Conservation (phyloP, 2,329 filamentous ascomycete species). For the Colletotrichum sidae region DNA sequence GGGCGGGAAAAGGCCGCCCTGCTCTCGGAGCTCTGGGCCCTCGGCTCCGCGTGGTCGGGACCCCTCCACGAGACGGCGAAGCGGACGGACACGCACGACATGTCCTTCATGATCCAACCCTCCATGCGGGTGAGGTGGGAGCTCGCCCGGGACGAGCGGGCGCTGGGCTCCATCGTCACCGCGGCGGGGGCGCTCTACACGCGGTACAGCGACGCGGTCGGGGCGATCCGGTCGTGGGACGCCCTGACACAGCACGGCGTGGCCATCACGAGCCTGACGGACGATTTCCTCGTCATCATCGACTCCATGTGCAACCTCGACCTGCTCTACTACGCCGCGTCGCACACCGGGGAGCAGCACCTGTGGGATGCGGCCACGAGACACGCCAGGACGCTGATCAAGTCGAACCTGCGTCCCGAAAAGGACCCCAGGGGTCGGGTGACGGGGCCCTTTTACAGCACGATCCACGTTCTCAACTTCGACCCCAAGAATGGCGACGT, state of each 20-base stretch:
- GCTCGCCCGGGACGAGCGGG: conserved; percentile 51
- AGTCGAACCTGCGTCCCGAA: conserved; percentile 54
- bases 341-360: conserved; percentile 43
- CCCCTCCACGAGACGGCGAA: conserved; percentile 49
- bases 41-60: conserved; percentile 48
- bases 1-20: conserved; percentile 31
- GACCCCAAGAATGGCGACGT: conserved; percentile 54
- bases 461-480: conserved; percentile 63
- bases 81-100: conserved; percentile 64
- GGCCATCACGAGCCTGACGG: conserved; percentile 44
- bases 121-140: conserved; percentile 62
- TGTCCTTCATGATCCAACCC: conserved; percentile 65
- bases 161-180: conserved; percentile 53
- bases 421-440: conserved; percentile 26
- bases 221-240: conserved; percentile 63
- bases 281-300: conserved; percentile 56
- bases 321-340: conserved; percentile 50
- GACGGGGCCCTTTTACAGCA: conserved; percentile 45
- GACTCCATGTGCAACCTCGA: conserved; percentile 56
- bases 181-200: conserved; percentile 57
- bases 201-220: conserved; percentile 55
- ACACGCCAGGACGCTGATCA: conserved; percentile 55
- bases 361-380: conserved; percentile 45
- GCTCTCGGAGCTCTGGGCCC: conserved; percentile 40
- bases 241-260: conserved; percentile 45